Base-by-base conservation (phyloP, 768 basidiomycete genomes). In the Lentinus brumalis region DNA sequence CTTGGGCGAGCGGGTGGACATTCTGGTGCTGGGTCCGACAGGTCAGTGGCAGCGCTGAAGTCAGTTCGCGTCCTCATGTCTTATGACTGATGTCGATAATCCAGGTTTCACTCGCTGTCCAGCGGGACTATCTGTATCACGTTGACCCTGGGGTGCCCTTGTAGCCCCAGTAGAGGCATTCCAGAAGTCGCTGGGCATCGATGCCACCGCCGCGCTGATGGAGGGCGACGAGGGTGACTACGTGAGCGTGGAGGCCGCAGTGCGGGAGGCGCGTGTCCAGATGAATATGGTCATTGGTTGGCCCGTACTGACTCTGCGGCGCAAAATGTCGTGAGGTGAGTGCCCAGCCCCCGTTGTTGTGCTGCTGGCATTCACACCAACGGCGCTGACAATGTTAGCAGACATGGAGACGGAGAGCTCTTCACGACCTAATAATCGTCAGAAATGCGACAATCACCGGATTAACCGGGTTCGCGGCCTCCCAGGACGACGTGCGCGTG, bases 201-300 rank as follows among this genome's bases (percentile, higher is more conserved):
- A 73, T 14, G 77, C 76, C 8, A 77, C 49, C 18, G 89, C 59
- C 71, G 70, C 45, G 64, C 56, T 76, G 31, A 77, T 86, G 21
- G 73, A 83, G 41, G 77, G 91, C 15, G 91, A 94, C 63, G 83
- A 91, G 7, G 78, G 81, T 7, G 77, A 83, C 10, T 68, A 67
- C 4, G 74, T 77, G 11, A 78, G 85, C 30, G 72, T 94, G 3
- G 86, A 88, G 52, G 72, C 67, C 2, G 83, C 78, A 1, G 86
- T 94, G 15, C 81, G 79, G 66, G 70, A 71, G 16, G 78, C 84
- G 5, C 81, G 81, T 46, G 87, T 94, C 21, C 83, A 94, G 55
- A 86, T 94, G 59, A 92, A 90, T 67, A 76, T 86, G 32, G n/a
- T n/a, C n/a, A n/a, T n/a, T n/a, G n/a, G 83, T 90, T 32, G 92